Conservation (phyloP, 2,329 filamentous ascomycete species). For the Diaporthe helianthi region DNA sequence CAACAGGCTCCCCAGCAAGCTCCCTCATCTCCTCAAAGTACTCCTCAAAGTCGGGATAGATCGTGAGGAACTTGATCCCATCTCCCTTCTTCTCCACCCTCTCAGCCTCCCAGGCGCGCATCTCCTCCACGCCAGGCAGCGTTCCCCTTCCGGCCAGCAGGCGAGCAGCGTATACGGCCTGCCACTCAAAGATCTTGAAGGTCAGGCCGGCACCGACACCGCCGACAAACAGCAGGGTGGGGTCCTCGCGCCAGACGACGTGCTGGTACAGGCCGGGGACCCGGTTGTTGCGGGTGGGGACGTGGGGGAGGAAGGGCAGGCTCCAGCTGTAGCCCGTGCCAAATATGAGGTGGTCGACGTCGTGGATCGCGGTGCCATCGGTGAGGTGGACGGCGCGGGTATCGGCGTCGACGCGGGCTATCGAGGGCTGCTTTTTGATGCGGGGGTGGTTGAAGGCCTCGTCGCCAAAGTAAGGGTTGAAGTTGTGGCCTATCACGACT, state of each 20-base stretch:
- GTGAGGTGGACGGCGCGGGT: conserved; percentile 56
- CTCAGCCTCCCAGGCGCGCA: conserved; percentile 63
- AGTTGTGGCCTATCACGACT: conserved; percentile 39
- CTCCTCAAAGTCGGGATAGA: conserved; percentile 68
- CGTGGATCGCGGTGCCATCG: conserved; percentile 58
- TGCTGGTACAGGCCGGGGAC: conserved; percentile 65
- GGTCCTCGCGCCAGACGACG: conserved; percentile 61
- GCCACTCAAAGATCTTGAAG: conserved; percentile 74
- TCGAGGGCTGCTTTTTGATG: conserved; percentile 35
- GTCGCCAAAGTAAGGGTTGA: conserved; percentile 42
- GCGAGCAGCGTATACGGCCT: conserved; percentile 67
- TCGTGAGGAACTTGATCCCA: conserved; percentile 60
- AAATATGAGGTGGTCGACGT: conserved; percentile 70
- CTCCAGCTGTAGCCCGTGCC: conserved; percentile 73
- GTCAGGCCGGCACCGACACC: conserved; percentile 65
- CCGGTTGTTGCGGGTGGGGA: conserved; percentile 61
- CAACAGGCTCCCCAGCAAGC: conserved; percentile 53
- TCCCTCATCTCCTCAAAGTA: conserved; percentile 66
- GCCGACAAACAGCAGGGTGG: conserved; percentile 63
- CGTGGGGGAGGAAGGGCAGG: conserved; percentile 63
- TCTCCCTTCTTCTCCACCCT: conserved; percentile 62
- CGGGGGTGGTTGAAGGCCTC: conserved; percentile 39
- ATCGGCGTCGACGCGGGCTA: conserved; percentile 36
- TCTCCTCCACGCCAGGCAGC: conserved; percentile 57
- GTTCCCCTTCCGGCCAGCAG: conserved; percentile 61